Conservation (phyloP, 495 filamentous ascomycete species). For the Apodospora peruviana region DNA sequence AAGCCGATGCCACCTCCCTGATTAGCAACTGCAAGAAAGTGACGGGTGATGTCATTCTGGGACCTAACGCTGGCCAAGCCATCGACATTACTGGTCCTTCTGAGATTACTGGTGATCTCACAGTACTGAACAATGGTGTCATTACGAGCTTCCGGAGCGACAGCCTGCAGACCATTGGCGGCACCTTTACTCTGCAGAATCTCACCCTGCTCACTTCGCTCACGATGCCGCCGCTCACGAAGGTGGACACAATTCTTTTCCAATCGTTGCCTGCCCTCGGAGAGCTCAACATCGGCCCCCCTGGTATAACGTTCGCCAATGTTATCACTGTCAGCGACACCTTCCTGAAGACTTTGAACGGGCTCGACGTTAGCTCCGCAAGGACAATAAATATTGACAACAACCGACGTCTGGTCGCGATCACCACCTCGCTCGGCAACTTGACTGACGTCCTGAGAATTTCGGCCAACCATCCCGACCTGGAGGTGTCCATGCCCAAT, state of each 20-base stretch:
- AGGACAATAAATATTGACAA: conserved; percentile 70
- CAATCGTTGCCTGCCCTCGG: conserved; percentile 66
- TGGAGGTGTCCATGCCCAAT: conserved; percentile 64
- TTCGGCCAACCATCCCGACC: conserved; percentile 55
- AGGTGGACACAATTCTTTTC: conserved; percentile 63
- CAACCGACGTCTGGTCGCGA: conserved; percentile 63
- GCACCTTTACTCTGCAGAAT: conserved; percentile 59
- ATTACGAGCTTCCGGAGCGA: conserved; percentile 45
- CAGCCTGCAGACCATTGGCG: conserved; percentile 45
- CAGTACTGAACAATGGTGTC: conserved; percentile 46
- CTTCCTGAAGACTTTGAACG: conserved; percentile 62
- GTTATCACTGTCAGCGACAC: conserved; percentile 78
- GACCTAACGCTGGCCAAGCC: conserved; percentile 40
- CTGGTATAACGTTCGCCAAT: conserved; percentile 56
- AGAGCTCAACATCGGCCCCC: conserved; percentile 56
- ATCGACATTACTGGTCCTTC: conserved; percentile 53
- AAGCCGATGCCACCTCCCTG: conserved; percentile 66
- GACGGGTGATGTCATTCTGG: conserved; percentile 65
- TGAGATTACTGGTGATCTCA: conserved; percentile 65
- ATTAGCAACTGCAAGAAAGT: conserved; percentile 57
- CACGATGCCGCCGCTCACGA: conserved; percentile 54
- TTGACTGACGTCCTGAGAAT: conserved; percentile 60
- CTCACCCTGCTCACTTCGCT: conserved; percentile 62
- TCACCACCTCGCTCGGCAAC: conserved; percentile 67
- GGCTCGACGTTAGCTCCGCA: conserved; percentile 66